Evolutionary conservation across 495 filamentous ascomycete species (phyloP).

Genomic region (Rhizodiscina lignyota): DNA sequence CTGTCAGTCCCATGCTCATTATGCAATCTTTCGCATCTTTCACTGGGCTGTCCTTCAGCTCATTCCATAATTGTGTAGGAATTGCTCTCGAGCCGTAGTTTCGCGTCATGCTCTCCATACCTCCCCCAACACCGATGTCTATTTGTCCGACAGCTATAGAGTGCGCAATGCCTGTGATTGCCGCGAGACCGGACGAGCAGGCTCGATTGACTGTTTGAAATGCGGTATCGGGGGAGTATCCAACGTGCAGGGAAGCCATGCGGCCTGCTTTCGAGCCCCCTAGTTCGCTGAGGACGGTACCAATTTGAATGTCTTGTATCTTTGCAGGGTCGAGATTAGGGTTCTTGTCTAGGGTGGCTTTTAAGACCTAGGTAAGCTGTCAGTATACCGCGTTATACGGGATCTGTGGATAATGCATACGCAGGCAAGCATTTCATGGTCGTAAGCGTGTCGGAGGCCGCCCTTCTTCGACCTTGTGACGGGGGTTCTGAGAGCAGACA

Average conservation of each 20-base stretch:
- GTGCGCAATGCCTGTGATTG: conserved; percentile 53
- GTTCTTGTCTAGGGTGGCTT: conserved; percentile 59
- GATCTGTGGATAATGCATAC: conserved; percentile 18
- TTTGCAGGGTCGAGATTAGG: conserved; percentile 54
- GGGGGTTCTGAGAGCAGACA: conserved; percentile 25
- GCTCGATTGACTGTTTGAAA: conserved; percentile 81
- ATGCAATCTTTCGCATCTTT: conserved; percentile 70
- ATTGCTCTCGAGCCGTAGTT: conserved; percentile 77
- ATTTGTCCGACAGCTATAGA: conserved; percentile 57
- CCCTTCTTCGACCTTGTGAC: conserved; percentile 33
- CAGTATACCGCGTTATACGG: too few species aligned
- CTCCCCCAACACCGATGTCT: conserved; percentile 67
- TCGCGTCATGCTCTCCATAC: conserved; percentile 87
- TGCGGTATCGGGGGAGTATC: conserved; percentile 53
- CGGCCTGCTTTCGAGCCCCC: conserved; percentile 82
- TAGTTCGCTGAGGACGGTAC: conserved; percentile 78
- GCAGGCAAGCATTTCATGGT: conserved; percentile 68
- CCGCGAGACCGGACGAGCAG: conserved; percentile 60
- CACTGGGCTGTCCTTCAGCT: conserved; percentile 41
- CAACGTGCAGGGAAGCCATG: conserved; percentile 74
- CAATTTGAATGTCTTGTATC: conserved; percentile 70
- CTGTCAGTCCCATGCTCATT: conserved; percentile 89
- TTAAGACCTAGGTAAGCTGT: conserved; percentile 33
- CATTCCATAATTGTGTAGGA: conserved; percentile 64
- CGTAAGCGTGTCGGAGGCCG: conserved; percentile 72